Conservation (phyloP, 2,329 filamentous ascomycete species). For the Fusarium pseudocircinatum region DNA sequence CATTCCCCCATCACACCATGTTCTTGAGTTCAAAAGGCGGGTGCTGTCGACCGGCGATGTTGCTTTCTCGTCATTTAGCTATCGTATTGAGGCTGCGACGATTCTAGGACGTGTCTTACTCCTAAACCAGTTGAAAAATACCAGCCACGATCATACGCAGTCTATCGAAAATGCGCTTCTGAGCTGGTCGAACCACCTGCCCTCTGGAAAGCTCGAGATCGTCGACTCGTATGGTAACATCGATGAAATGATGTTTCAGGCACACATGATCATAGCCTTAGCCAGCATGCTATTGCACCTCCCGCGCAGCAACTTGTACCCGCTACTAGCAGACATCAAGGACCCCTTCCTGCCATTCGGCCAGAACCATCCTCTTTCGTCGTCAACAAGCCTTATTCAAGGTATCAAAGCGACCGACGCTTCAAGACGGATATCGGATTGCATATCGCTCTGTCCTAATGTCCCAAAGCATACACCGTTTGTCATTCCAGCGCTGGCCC, state of each 20-base stretch:
- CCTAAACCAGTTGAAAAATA: conserved; percentile 17
- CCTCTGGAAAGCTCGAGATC: conserved; percentile 24
- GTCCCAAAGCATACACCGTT: conserved; percentile 37
- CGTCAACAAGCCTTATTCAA: conserved; percentile 24
- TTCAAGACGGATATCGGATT: conserved; percentile 34
- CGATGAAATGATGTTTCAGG: conserved; percentile 41
- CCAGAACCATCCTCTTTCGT: conserved; percentile 14
- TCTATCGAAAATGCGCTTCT: conserved; percentile 36
- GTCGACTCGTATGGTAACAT: conserved; percentile 33
- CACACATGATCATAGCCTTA: conserved; percentile 32
- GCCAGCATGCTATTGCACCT: conserved; percentile 37
- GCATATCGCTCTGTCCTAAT: conserved; percentile 29
- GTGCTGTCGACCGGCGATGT: conserved; percentile 23
- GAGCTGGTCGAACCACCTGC: conserved; percentile 36
- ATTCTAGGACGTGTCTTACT: conserved; percentile 33
- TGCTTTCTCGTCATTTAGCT: conserved; percentile 36
- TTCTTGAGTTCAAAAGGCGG: conserved; percentile 30
- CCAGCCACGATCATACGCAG: conserved; percentile 31
- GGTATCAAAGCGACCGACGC: conserved; percentile 40
- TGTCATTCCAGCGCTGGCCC: conserved; percentile 22
- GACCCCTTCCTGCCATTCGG: conserved; percentile 15
- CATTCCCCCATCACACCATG: conserved; percentile 17
- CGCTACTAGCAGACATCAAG: conserved; percentile 12
- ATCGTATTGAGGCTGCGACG: conserved; percentile 34
- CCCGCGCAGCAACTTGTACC: conserved; percentile 26